Evolutionary conservation across 1,139 yeast genomes (phyloP), one percentile per base, ranked within the genome.

Genomic region (Geotrichum phurueaensis): DNA sequence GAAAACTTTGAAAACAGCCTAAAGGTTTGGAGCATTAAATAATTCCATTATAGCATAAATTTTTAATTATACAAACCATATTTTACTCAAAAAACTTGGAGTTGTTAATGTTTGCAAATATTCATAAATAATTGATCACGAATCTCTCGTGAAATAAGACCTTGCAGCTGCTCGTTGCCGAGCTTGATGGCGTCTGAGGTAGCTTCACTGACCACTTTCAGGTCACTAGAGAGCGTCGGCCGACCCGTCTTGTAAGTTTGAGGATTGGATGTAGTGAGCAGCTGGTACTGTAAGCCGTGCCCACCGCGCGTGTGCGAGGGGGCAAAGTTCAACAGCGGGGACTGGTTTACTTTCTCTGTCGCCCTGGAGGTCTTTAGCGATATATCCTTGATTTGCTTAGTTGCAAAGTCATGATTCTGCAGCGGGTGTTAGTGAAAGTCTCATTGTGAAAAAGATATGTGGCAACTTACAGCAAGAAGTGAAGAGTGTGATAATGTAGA

Each of bases 401-500:
- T 71, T 15, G 77, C 78, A 61, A 70, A 72, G 20, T 71, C 72
- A 27, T 68, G 71, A 54, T 70, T 69, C 25, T 69, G 67, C 31
- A n/a, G 18, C 47, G 5, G 5, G n/a, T 52, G 18, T 47, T 29
- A 48, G 51, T 18, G 27, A 45, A 50, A 51, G 48, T 20, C n/a
- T n/a, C 39, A 54, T 12, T 36, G 27, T 39, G 65, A 7, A 58
- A 59, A 56, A 3, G 63, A 66, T 1, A 27, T 25, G 56, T 29
- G 18, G 12, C 7, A 25, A 49, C 59, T 56, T 51, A 56, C 59
- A 9, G 57, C 51, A 29, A 61, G 58, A 18, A 70, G 63, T 5
- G 74, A 65, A 9, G 72, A 69, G 54, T 70, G 71, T 1, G 77
- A 67, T n/a, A 76, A 65, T 12, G 74, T 73, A 13, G 72, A 68